Percentiles rank a stretch among this genome's conserved stretches.
Evolutionary conservation across 164 flowering plant genomes (phyloP).

Genomic region (Magnolia changhungtana): DNA sequence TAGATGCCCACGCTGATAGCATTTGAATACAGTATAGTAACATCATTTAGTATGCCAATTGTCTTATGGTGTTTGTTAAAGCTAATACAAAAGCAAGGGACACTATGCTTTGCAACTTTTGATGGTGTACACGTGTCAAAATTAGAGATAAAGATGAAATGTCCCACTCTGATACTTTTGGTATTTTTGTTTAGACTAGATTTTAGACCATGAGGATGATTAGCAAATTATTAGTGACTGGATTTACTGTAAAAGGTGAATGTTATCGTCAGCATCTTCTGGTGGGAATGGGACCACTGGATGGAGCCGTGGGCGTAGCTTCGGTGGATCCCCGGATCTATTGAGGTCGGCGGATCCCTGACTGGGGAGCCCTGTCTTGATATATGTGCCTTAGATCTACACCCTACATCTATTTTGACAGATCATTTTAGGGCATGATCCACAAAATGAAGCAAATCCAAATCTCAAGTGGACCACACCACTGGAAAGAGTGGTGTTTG

Average conservation of each 20-base stretch:
- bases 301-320: no score
- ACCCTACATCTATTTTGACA: no score
- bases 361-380: no score
- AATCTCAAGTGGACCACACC: no score
- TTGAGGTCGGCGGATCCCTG: no score
- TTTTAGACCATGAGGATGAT: neutral
- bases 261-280: neutral
- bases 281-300: no score
- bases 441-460: no score
- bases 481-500: no score
- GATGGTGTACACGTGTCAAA: neutral
- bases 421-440: no score
- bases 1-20: neutral
- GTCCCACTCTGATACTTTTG: neutral
- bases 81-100: constrained; percentile 4
- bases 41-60: neutral
- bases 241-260: neutral
- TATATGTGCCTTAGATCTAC: no score
- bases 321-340: no score
- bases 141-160: neutral
- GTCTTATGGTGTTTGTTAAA: constrained; percentile 5
- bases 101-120: neutral
- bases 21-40: neutral
- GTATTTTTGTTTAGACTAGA: neutral
- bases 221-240: neutral